Percentiles rank a stretch among this genome's conserved stretches.
Conservation (phyloP, 2,329 filamentous ascomycete genomes). For the Sarocladium strictum region DNA sequence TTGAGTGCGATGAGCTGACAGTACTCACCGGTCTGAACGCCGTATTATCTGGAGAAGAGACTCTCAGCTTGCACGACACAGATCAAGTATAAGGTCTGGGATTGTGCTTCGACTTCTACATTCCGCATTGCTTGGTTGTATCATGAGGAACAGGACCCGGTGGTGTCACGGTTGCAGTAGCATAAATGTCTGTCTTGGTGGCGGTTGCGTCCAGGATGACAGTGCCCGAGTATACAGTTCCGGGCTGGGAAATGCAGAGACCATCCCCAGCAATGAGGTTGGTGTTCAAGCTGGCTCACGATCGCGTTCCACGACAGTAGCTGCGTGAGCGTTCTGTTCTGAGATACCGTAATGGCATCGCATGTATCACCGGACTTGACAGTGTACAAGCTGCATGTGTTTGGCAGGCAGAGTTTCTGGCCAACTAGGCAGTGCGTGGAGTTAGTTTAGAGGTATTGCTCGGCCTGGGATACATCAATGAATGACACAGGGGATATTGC, state of each 20-base stretch:
- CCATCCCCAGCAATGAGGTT: neutral
- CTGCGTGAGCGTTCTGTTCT: conserved; percentile 14
- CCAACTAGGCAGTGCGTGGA: neutral
- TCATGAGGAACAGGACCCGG: neutral
- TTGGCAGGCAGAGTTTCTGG: neutral
- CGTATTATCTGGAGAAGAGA: conserved; percentile 18
- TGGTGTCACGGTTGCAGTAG: neutral
- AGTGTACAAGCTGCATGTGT: neutral
- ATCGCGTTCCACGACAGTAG: conserved; percentile 17
- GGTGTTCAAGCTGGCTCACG: neutral
- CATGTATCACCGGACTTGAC: conserved; percentile 5
- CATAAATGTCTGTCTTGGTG: neutral
- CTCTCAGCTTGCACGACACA: conserved; percentile 17
- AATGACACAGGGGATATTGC: neutral
- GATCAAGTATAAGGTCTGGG: neutral
- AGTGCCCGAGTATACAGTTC: neutral
- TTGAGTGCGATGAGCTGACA: conserved; percentile 25
- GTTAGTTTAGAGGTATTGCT: neutral
- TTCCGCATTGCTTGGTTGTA: neutral
- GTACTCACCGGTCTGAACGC: conserved; percentile 24
- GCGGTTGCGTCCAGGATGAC: neutral
- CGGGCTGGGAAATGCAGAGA: neutral
- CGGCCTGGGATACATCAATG: neutral
- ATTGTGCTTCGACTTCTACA: neutral
- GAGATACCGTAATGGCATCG: neutral